A percentile compares a stretch with the other conserved stretches of the same genome.
These are phyloP conservation scores for Claviceps paspali DNA, from an alignment of 2,329 filamentous ascomycete species.

Conservation along the genomic window DNA sequence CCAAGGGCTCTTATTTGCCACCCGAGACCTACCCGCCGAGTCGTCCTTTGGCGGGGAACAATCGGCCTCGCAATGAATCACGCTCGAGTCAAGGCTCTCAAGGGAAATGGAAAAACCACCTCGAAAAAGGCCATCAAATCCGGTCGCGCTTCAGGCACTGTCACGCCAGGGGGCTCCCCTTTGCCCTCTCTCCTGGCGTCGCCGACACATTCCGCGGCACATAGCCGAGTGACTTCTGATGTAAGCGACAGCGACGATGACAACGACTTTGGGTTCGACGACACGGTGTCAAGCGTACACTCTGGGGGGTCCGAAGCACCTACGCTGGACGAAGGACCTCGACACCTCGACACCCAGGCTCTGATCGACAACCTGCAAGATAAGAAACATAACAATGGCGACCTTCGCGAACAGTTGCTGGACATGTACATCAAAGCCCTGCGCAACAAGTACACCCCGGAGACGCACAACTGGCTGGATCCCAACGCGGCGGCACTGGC, in stretches of 20 bases:
- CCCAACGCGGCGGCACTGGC: conserved; percentile 38
- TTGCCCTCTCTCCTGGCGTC: conserved; percentile 41
- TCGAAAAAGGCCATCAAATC: conserved; percentile 51
- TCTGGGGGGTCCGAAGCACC: conserved; percentile 29
- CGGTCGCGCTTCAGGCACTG: conserved; percentile 40
- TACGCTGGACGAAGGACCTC: conserved; percentile 50
- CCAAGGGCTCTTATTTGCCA: no score
- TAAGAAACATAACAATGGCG: conserved; percentile 62
- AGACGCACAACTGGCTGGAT: conserved; percentile 32
- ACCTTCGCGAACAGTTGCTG: conserved; percentile 43
- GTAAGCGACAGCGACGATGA: conserved; percentile 38
- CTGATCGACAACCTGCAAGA: conserved; percentile 56
- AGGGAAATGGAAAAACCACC: conserved; percentile 55
- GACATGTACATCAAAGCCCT: conserved; percentile 31
- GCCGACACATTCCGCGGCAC: conserved; percentile 41
- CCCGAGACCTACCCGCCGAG: neutral
- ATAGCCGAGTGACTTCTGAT: conserved; percentile 49
- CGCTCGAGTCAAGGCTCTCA: conserved; percentile 50
- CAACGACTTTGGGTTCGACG: conserved; percentile 22
- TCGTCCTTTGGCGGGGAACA: neutral
- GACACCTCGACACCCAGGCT: conserved; percentile 43
- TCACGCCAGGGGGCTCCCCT: conserved; percentile 43
- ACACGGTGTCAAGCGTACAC: conserved; percentile 27
- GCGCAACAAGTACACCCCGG: conserved; percentile 26
- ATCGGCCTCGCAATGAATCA: conserved; percentile 38